phyloP scores from a whole-genome alignment of 2,329 filamentous ascomycete genomes.

The Botrytis hyacinthi region DNA sequence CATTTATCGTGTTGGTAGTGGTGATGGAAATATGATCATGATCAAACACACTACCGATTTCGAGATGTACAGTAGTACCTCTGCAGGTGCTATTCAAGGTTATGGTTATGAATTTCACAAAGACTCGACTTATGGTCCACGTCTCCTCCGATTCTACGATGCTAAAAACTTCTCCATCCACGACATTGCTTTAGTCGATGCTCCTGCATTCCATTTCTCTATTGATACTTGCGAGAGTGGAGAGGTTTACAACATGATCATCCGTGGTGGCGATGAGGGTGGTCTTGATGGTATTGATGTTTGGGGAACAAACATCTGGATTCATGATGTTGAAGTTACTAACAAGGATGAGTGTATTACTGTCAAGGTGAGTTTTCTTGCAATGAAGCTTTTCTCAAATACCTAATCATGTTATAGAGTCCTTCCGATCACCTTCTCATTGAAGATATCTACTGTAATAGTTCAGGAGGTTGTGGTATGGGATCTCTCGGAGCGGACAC shows the following conservation, averaged over 20 bases:
- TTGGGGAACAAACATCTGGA: conserved; percentile 54
- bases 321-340: conserved; percentile 59
- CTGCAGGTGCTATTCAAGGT: conserved; percentile 52
- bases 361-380: conserved; percentile 44
- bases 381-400: conserved; percentile 34
- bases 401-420: conserved; percentile 40
- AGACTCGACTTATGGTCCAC: conserved; percentile 37
- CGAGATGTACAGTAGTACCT: conserved; percentile 53
- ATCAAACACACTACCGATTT: conserved; percentile 51
- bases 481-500: conserved; percentile 51
- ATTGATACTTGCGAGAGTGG: conserved; percentile 51
- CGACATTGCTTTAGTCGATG: conserved; percentile 33
- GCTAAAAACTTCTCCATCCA: conserved; percentile 32
- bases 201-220: conserved; percentile 43
- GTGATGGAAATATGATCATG: conserved; percentile 52
- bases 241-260: conserved; percentile 55
- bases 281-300: conserved; percentile 57
- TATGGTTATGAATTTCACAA: conserved; percentile 50
- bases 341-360: conserved; percentile 63
- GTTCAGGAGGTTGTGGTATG: conserved; percentile 56
- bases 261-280: conserved; percentile 51
- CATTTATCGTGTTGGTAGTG: conserved; percentile 49
- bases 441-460: conserved; percentile 62
- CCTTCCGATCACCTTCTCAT: conserved; percentile 57
- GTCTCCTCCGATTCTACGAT: conserved; percentile 28